Evolutionary conservation across 345 rosid genomes (phyloP).

Genomic region (Eucalyptus marginata): DNA sequence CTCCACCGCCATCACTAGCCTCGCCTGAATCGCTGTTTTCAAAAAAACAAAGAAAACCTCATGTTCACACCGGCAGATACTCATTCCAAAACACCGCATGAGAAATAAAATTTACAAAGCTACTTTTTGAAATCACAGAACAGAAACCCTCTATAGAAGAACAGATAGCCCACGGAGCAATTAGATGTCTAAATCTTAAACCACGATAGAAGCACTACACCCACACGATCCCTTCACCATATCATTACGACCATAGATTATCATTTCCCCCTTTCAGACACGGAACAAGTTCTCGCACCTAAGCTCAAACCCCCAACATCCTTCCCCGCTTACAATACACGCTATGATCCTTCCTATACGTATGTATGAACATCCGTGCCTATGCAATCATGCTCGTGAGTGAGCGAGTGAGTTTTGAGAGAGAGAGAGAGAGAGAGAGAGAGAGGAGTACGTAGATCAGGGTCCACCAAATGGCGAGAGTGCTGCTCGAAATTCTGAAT

Average conservation of each 20-base stretch:
- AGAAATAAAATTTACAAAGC: neutral
- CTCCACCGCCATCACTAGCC: constrained; percentile 90
- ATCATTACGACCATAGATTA: neutral
- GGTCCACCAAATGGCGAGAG: constrained; percentile 71
- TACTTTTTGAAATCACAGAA: neutral
- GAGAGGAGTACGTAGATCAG: constrained; percentile 49
- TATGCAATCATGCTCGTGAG: neutral
- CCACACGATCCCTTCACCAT: neutral
- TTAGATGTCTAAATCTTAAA: neutral
- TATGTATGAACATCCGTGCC: neutral
- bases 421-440: neutral
- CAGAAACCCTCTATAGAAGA: neutral
- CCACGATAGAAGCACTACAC: neutral
- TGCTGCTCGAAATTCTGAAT: constrained; percentile 96
- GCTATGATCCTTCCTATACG: neutral
- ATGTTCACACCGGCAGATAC: neutral
- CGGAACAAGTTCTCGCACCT: neutral
- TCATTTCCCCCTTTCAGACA: neutral
- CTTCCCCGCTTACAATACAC: neutral
- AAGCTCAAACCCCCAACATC: neutral
- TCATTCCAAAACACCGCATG: neutral
- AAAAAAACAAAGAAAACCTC: neutral
- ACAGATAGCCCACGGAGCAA: neutral
- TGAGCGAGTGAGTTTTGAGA: neutral
- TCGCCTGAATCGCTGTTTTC: constrained; percentile 51